A percentile compares a stretch with the other conserved stretches of the same genome.
Evolutionary conservation across 2,329 filamentous ascomycete species (phyloP).

Genomic region (Cladobotryum protrusum): DNA sequence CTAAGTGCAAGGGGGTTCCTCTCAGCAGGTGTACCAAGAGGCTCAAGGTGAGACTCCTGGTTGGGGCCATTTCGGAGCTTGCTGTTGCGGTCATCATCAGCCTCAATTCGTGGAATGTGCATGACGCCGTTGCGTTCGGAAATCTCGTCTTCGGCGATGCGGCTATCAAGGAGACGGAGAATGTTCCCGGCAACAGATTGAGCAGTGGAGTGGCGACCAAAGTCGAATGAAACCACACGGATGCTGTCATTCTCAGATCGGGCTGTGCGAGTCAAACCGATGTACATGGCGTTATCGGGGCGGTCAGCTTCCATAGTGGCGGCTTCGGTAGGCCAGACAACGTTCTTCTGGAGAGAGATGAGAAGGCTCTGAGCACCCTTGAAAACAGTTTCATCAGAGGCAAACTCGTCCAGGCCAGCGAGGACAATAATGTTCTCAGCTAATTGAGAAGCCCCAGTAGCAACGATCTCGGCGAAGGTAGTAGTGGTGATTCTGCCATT

Average conservation of each 20-base stretch:
- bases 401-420: slow-evolving; percentile 15
- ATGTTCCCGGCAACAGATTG: slow-evolving; percentile 12
- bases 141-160: slow-evolving; percentile 17
- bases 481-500: slow-evolving; percentile 10
- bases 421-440: slow-evolving; percentile 17
- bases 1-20: slow-evolving; percentile 12
- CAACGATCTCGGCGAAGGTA: slow-evolving; percentile 14
- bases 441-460: neutral
- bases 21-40: slow-evolving; percentile 9
- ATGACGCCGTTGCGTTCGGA: slow-evolving; percentile 18
- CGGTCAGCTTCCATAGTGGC: slow-evolving; percentile 12
- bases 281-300: slow-evolving; percentile 14
- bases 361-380: slow-evolving; percentile 17
- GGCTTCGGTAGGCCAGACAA: slow-evolving; percentile 14
- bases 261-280: slow-evolving; percentile 14
- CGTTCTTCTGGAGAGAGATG: slow-evolving; percentile 15
- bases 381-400: slow-evolving; percentile 13
- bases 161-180: slow-evolving; percentile 14
- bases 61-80: slow-evolving; percentile 19
- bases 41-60: slow-evolving; percentile 18
- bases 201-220: slow-evolving; percentile 10
- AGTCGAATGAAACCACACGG: slow-evolving; percentile 14
- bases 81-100: slow-evolving; percentile 18
- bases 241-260: slow-evolving; percentile 15
- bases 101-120: slow-evolving; percentile 18